Percentiles rank a stretch among this genome's conserved stretches.
Evolutionary conservation across 2,329 filamentous ascomycete species (phyloP).

Genomic region (Aspergillus viridinutans): DNA sequence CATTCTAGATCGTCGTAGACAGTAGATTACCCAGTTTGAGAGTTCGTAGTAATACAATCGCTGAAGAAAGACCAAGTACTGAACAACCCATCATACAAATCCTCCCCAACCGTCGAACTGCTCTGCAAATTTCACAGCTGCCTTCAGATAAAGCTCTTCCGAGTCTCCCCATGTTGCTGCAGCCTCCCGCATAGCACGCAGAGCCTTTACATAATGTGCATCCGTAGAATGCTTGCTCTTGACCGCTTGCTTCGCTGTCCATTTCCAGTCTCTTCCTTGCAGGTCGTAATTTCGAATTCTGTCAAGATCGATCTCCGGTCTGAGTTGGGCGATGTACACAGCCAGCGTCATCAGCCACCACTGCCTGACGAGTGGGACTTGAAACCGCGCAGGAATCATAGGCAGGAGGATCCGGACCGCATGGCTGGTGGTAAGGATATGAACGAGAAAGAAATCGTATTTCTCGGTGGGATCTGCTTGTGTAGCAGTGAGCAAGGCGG

Average conservation of each 20-base stretch:
- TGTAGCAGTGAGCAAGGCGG: conserved; percentile 40
- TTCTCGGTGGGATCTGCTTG: conserved; percentile 38
- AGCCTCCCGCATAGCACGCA: conserved; percentile 52
- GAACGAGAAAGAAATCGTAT: conserved; percentile 80
- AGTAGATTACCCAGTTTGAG: background rate
- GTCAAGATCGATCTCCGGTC: conserved; percentile 68
- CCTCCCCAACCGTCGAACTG: conserved; percentile 65
- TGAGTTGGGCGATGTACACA: conserved; percentile 70
- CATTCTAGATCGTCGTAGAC: background rate
- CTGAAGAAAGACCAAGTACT: background rate
- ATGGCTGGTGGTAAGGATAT: conserved; percentile 80
- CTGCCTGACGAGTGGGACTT: conserved; percentile 69
- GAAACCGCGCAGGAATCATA: conserved; percentile 66
- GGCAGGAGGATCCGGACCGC: conserved; percentile 84
- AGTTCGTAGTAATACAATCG: background rate
- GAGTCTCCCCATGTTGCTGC: conserved; percentile 42
- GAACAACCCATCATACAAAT: conserved; percentile 17
- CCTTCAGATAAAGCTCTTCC: conserved; percentile 46
- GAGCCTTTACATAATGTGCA: conserved; percentile 79
- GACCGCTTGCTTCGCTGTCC: conserved; percentile 67
- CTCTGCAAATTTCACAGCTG: conserved; percentile 46
- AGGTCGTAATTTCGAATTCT: conserved; percentile 57
- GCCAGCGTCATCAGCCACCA: conserved; percentile 85
- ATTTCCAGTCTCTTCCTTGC: conserved; percentile 69
- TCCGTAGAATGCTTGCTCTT: conserved; percentile 65